These are phyloP conservation scores for Sphagnum contortum DNA, from an alignment of 225 moss, liverwort and hornwort genomes.

Conservation along the genomic window DNA sequence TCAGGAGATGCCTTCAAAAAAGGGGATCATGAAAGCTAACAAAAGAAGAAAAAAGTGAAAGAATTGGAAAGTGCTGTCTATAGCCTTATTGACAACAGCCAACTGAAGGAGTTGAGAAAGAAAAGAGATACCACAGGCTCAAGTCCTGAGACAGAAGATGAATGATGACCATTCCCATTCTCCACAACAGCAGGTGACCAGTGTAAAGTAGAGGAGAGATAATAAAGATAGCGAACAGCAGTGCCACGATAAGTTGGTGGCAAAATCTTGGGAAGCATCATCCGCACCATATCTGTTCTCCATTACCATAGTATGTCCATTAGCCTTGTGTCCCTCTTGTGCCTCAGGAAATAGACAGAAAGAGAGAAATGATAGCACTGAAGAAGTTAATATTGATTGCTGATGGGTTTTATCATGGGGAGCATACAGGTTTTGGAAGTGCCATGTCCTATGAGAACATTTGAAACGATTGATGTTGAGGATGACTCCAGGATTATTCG, in stretches of 20 bases:
- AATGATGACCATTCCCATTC: slow-evolving; percentile 44
- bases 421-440: slow-evolving; percentile 66
- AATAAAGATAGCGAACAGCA: slow-evolving; percentile 88
- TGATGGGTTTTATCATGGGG: not conserved
- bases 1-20: too few relatives aligned
- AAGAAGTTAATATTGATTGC: too few relatives aligned
- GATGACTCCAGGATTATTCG: slow-evolving; percentile 63
- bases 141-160: slow-evolving; percentile 4
- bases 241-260: slow-evolving; percentile 88
- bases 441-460: slow-evolving; percentile 52
- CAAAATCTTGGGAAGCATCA: slow-evolving; percentile 66
- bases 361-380: too few relatives aligned
- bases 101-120: not conserved
- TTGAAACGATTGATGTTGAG: slow-evolving; percentile 47
- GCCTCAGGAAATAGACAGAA: too few relatives aligned
- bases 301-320: not conserved
- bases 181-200: slow-evolving; percentile 62
- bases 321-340: not conserved
- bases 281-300: slow-evolving; percentile 69
- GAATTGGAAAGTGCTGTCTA: too few relatives aligned
- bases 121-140: slow-evolving; percentile 51
- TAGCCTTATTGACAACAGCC: too few relatives aligned
- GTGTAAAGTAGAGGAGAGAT: slow-evolving; percentile 52
- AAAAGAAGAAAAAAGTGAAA: not conserved
- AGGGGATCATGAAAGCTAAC: not conserved